Evolutionary conservation across 163 green algal species (phyloP), one percentile per base, ranked within the genome.

Genomic region (Coccomyxa subellipsoidea): DNA sequence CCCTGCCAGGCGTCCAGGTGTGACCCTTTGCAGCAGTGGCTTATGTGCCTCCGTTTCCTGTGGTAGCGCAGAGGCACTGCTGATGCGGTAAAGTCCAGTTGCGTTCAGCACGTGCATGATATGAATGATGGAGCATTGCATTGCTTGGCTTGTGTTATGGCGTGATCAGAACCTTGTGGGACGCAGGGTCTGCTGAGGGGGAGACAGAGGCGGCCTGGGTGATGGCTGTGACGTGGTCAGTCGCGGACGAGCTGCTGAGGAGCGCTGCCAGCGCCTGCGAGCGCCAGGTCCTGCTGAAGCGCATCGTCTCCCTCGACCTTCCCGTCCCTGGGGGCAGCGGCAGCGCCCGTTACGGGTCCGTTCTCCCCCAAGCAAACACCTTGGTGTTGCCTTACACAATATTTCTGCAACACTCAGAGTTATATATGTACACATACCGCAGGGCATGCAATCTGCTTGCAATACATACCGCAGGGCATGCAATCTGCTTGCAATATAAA

Each of bases 1-100:
- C 29, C 66, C 66, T 36, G 66, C 66, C 27, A 73, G 66, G 66
- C 66, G 66, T n/a, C 66, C 66, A 73, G 66, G 66, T 73, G 32
- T 6, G 0, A 8, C 18, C n/a, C 21, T 34, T 8, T 23, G 18
- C 12, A 29, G 12, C 47, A 66, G 12, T 66, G 18, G 12, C 47
- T 29, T 18, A 66, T 12, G 47, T 29, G 18, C 18, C 47, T 66
- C 12, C n/a, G n/a, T n/a, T n/a, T n/a, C n/a, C n/a, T n/a, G n/a
- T n/a, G n/a, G n/a, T n/a, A n/a, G n/a, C n/a, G n/a, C n/a, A n/a
- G n/a, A n/a, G n/a, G n/a, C n/a, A n/a, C n/a, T n/a, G n/a, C n/a
- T n/a, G n/a, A n/a, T n/a, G n/a, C n/a, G n/a, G n/a, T n/a, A n/a
- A n/a, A n/a, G n/a, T n/a, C n/a, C n/a, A n/a, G n/a, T n/a, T n/a